Evolutionary conservation across 1,284 basidiomycete species (phyloP).

Genomic region (Leucoagaricus sp.): DNA sequence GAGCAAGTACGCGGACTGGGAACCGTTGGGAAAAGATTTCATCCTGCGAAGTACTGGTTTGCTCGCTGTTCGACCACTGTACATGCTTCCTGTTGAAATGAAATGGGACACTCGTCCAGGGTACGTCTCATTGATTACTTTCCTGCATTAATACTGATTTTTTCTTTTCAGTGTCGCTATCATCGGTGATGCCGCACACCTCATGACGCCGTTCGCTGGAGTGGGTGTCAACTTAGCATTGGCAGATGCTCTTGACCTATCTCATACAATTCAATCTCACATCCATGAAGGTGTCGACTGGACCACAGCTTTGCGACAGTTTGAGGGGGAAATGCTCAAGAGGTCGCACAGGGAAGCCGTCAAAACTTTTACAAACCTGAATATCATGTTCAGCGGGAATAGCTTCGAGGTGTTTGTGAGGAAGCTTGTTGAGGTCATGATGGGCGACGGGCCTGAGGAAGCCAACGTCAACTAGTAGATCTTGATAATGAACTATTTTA

Average conservation of each 20-base stretch:
- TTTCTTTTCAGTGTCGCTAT: constrained; percentile 21
- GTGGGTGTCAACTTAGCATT: constrained; percentile 43
- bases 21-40: constrained; percentile 16
- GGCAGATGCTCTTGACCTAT: constrained; percentile 24
- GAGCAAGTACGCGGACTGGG: constrained; percentile 13
- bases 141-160: not conserved
- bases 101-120: constrained; percentile 18
- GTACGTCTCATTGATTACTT: constrained; percentile 2
- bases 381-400: not conserved
- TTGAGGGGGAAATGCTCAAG: constrained; percentile 7
- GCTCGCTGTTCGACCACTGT: constrained; percentile 18
- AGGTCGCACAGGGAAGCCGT: not conserved
- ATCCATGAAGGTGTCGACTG: not conserved
- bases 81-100: constrained; percentile 20
- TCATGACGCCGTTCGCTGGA: constrained; percentile 46
- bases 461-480: too few relatives aligned
- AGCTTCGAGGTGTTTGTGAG: not conserved
- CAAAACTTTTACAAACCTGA: not conserved
- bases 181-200: constrained; percentile 48
- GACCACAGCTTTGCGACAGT: constrained; percentile 1
- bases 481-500: not conserved
- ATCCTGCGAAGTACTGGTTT: constrained; percentile 24
- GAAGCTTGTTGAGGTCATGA: constrained; percentile 1
- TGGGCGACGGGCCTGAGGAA: not conserved
- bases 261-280: constrained; percentile 11